A percentile compares a stretch with the other conserved stretches of the same genome.
Conservation (phyloP, 1,284 basidiomycete genomes). For the Ganoderma sinense region DNA sequence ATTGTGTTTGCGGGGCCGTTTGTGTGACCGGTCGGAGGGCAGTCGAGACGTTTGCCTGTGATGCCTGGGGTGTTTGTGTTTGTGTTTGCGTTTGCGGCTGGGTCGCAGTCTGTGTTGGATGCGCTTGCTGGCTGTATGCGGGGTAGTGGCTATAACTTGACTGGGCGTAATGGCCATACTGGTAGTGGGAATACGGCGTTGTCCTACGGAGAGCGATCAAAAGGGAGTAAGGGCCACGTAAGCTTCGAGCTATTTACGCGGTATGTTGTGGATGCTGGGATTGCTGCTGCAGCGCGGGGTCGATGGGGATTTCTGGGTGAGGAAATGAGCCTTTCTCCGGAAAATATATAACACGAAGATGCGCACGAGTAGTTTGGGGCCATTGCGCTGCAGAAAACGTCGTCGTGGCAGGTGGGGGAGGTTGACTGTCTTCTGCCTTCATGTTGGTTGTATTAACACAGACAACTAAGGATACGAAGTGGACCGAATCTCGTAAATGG, state of each 20-base stretch:
- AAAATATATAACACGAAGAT: slow-evolving; percentile 9
- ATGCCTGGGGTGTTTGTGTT: slow-evolving; percentile 33
- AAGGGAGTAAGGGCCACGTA: slow-evolving; percentile 4
- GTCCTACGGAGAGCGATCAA: slow-evolving; percentile 37
- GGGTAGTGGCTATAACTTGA: slow-evolving; percentile 59
- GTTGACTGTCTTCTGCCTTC: slow-evolving; percentile 28
- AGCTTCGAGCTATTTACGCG: slow-evolving; percentile 25
- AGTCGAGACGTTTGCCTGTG: slow-evolving; percentile 31
- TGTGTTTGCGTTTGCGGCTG: slow-evolving; percentile 41
- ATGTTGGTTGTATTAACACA: neutral
- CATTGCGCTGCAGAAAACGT: slow-evolving; percentile 49
- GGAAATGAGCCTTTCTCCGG: neutral
- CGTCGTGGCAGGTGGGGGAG: slow-evolving; percentile 32
- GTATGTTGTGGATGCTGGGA: slow-evolving; percentile 47
- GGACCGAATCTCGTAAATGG: neutral
- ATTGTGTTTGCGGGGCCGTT: slow-evolving; percentile 20
- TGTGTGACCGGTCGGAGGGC: slow-evolving; percentile 29
- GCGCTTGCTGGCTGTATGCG: slow-evolving; percentile 56
- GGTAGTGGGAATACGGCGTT: slow-evolving; percentile 53
- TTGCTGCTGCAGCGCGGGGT: slow-evolving; percentile 72
- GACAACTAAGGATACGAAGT: too few species aligned
- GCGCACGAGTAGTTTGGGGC: slow-evolving; percentile 49
- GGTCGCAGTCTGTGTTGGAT: slow-evolving; percentile 39
- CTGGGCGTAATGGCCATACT: slow-evolving; percentile 59
- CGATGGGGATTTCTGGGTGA: slow-evolving; percentile 65